phyloP scores from a whole-genome alignment of 371 early-diverging fungal genomes.

The Mortierella sp. region DNA sequence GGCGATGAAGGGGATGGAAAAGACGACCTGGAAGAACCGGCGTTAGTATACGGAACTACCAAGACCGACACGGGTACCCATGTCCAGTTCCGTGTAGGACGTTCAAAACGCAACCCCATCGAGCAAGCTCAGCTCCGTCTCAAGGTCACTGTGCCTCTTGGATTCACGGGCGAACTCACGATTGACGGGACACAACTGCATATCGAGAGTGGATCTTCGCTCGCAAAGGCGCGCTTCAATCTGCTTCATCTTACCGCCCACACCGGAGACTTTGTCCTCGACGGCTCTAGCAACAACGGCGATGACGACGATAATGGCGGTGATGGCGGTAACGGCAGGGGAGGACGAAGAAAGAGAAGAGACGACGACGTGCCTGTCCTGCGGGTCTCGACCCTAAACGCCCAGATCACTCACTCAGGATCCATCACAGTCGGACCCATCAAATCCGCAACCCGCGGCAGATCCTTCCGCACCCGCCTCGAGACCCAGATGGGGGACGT shows the following conservation, averaged over 20 bases:
- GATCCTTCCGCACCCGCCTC: not conserved
- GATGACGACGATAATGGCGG: not conserved
- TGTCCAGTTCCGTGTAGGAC: not conserved
- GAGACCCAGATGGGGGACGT: not conserved
- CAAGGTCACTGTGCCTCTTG: not conserved
- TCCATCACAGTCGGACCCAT: constrained; percentile 2
- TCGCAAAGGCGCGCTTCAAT: not conserved
- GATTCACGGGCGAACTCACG: not conserved
- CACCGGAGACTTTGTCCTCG: not conserved
- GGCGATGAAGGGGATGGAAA: not conserved
- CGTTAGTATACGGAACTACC: not conserved
- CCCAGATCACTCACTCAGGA: not conserved
- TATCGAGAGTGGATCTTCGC: not conserved
- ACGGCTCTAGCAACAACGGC: not conserved
- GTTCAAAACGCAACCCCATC: not conserved
- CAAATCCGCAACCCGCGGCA: not conserved
- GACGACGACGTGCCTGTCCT: not conserved
- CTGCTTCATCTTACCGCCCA: not conserved
- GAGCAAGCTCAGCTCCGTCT: not conserved
- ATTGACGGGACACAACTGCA: not conserved
- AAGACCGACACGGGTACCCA: not conserved
- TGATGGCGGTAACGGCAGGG: not conserved
- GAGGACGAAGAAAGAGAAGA: not conserved
- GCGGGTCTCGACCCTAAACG: constrained; percentile 1
- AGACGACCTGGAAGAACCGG: not conserved